Base-by-base conservation (phyloP, 2,329 filamentous ascomycete genomes). In the Claviceps maximensis region DNA sequence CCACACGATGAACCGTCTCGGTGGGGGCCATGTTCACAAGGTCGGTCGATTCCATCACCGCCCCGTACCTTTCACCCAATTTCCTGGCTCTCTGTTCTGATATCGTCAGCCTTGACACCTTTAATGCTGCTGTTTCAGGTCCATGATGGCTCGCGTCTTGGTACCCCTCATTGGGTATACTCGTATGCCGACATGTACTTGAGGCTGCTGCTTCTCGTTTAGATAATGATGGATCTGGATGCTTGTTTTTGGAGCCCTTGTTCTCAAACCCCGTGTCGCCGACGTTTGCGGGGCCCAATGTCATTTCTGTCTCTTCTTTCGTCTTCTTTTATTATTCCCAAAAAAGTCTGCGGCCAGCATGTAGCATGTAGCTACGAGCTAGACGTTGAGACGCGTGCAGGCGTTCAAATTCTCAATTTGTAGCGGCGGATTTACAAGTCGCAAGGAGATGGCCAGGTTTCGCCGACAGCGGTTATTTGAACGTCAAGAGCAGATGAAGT, bases 1-100 rank as follows among this genome's bases (percentile, higher is more conserved):
- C 82, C 52, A 87, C 77, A 45, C 85, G 82, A 25, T 79, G 69
- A 31, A 78, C 78, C 29, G 77, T 74, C 50, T 79, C 78, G 56
- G 75, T 73, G 53, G 69, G 69, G 41, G 70, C 69, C 52, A 68
- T 69, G 49, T 68, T 67, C 58, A 78, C 70, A 71, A 77, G 78
- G 57, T 78, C 75, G 56, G 70, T 72, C 40, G 76, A 68, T 62
- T 76, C 72, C 56, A 82, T 74, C 58, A 79, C 75, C 51, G 81
- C 63, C 29, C 78, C 78, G 55, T 77, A 80, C 48, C 72, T 71
- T 58, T 78, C 73, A 38, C 74, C 75, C 6, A 82, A 68, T 60
- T 74, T 76, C 65, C 75, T 76, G 42, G 75, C 77, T 31, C 78
- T 73, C 64, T 81, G 76, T 60, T 78, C 76, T 49, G 78, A 73